Evolutionary conservation across 768 basidiomycete species (phyloP), one percentile per base, ranked within the genome.

Genomic region (Naganishia onofrii): DNA sequence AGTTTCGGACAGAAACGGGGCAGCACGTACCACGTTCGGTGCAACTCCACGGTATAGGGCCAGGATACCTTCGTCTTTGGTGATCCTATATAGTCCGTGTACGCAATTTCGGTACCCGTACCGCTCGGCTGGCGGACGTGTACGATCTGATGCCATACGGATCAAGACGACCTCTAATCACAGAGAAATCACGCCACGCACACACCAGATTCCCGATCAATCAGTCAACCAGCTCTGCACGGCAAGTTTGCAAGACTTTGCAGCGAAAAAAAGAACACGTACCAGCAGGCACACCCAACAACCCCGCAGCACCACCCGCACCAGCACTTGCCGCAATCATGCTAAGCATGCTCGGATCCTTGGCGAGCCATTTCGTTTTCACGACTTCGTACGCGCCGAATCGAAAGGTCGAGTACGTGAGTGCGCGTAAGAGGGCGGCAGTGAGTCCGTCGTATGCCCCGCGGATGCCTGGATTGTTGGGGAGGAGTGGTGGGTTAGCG

Each of bases 381-480:
- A 78, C 67, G 44, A 72, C 68, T 36, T 80, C 78, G 63, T 80
- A 80, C 3, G 78, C 78, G n/a, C 78, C 79, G 55, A 80, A 67
- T 29, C 79, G 70, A 55, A 72, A 72, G 31, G 71, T 72, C 36
- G 71, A 72, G 46, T 72, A 72, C 1, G 71, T 55, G 34, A 72
- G 51, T n/a, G 71, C 71, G 60, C 79, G 76, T 32, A 80, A 74
- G 29, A 80, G 74, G 0, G 76, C 76, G 3, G 78, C 79, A 19
- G 77, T 74, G 23, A 79, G 71, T 56, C 79, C 79, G 34, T 77
- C 77, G 69, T 78, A 80, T 51, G 78, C 70, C 0, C 79, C 79
- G 56, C 76, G 69, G 13, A 79, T 68, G 65, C 79, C 79, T 77
- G 65, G 21, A 5, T n/a, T 3, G 32, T 38, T 23, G 17, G 32